Conservation (phyloP, 164 flowering plant species). For the Magnolia kwangsiensis region DNA sequence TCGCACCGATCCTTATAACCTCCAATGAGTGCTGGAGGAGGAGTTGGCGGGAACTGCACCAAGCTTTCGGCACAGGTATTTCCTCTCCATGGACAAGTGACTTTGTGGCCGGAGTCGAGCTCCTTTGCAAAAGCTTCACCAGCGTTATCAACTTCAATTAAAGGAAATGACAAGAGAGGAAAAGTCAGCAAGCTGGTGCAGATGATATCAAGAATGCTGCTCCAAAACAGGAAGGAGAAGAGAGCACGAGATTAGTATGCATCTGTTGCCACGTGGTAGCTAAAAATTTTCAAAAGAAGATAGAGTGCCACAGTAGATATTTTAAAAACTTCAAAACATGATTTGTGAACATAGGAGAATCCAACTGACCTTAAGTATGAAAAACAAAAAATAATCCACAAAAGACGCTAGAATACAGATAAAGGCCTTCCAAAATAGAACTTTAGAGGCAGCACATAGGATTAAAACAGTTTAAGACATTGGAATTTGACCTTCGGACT, state of each 20-base stretch:
- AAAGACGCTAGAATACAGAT: neutral
- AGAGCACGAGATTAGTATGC: conserved; percentile 2
- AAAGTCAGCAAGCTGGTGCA: conserved; percentile 14
- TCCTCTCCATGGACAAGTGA: conserved; percentile 87
- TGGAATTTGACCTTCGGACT: conserved; percentile 55
- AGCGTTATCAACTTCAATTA: conserved; percentile 59
- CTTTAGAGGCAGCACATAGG: neutral
- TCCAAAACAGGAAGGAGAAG: neutral
- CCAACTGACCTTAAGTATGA: neutral
- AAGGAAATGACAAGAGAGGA: conserved; percentile 10
- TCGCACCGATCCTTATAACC: conserved; percentile 98
- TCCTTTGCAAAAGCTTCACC: conserved; percentile 68
- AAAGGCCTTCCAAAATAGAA: neutral
- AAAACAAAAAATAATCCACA: neutral
- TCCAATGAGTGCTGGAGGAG: conserved; percentile 86
- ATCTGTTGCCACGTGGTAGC: neutral
- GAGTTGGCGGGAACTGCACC: conserved; percentile 98
- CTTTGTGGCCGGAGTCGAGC: conserved; percentile 72
- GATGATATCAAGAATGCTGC: conserved; percentile 3
- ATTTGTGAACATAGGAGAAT: neutral
- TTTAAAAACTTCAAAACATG: no score
- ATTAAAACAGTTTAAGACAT: neutral
- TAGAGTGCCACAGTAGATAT: no score
- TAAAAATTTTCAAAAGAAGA: no score
- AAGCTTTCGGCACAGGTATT: conserved; percentile 94